A percentile compares a stretch with the other conserved stretches of the same genome.
Conservation (phyloP, 2,329 filamentous ascomycete species). For the Salinomyces thailandicus region DNA sequence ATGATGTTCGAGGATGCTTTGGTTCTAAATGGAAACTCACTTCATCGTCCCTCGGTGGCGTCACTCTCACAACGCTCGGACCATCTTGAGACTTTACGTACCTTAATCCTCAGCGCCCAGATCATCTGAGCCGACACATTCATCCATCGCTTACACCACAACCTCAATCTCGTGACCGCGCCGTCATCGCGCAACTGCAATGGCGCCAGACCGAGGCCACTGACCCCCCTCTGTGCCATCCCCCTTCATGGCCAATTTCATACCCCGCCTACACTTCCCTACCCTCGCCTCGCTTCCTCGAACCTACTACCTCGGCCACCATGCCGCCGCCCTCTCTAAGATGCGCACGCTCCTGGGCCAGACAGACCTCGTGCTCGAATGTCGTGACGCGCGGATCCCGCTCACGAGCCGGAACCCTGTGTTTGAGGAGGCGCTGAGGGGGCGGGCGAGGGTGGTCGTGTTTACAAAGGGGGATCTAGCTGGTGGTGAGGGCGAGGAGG, state of each 20-base stretch:
- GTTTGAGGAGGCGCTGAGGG: slow-evolving; percentile 66
- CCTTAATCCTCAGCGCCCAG: too few species aligned
- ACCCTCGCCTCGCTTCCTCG: slow-evolving; percentile 65
- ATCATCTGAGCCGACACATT: too few species aligned
- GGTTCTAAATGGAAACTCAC: too few species aligned
- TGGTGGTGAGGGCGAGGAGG: slow-evolving; percentile 23
- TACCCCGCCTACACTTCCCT: slow-evolving; percentile 64
- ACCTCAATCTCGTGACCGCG: too few species aligned
- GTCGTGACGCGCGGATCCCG: slow-evolving; percentile 84
- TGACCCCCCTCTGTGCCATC: too few species aligned
- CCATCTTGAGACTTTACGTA: too few species aligned
- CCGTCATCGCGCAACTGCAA: too few species aligned
- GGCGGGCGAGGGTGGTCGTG: slow-evolving; percentile 63
- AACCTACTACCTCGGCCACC: slow-evolving; percentile 92
- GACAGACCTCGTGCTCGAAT: slow-evolving; percentile 85
- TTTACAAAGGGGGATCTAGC: slow-evolving; percentile 86
- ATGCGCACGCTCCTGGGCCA: slow-evolving; percentile 73
- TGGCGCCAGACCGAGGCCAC: too few species aligned
- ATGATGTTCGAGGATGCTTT: too few species aligned
- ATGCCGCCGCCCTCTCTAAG: slow-evolving; percentile 66
- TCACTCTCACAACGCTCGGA: too few species aligned
- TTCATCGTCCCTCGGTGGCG: too few species aligned
- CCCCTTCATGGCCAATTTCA: slow-evolving; percentile 42
- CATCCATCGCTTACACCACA: too few species aligned
- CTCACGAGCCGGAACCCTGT: slow-evolving; percentile 81